phyloP scores from a whole-genome alignment of 257 asterid species.

The Anisodus acutangulus region DNA sequence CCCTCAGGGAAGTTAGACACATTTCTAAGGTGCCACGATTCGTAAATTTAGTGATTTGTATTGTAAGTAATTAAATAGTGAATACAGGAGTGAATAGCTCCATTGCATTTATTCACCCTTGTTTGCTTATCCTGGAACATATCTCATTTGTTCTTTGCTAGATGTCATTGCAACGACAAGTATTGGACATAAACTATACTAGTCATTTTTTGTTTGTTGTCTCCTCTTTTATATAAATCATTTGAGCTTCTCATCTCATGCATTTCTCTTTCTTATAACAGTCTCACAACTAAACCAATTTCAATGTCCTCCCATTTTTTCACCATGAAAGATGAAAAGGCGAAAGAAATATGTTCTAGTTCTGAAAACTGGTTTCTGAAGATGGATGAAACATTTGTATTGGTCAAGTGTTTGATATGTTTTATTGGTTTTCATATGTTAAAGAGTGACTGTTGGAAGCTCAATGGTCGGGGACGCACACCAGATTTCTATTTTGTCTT shows the following conservation, averaged over 20 bases:
- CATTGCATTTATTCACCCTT: not conserved
- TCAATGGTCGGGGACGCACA: not conserved
- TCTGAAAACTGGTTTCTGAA: not conserved
- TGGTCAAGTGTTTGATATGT: not conserved
- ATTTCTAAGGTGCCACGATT: not conserved
- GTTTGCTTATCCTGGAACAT: not conserved
- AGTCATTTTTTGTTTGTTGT: not conserved
- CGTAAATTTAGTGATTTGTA: not conserved
- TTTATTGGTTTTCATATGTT: slow-evolving; percentile 26
- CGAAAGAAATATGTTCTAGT: slow-evolving; percentile 2
- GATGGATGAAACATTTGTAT: not conserved
- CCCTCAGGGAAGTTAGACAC: not conserved
- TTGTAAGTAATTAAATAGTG: not conserved
- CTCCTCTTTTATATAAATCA: not conserved
- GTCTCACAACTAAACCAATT: slow-evolving; percentile 14
- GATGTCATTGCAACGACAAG: slow-evolving; percentile 4
- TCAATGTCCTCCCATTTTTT: not conserved
- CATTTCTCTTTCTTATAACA: not conserved
- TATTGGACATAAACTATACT: not conserved
- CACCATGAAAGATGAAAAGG: not conserved
- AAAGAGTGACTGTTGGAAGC: not conserved
- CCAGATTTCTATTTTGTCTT: not conserved
- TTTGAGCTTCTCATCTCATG: not conserved
- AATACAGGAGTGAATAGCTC: not conserved
- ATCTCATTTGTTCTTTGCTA: not conserved